Base-by-base conservation (phyloP, 148 eudicot genomes). In the Talinum fruticosum region DNA sequence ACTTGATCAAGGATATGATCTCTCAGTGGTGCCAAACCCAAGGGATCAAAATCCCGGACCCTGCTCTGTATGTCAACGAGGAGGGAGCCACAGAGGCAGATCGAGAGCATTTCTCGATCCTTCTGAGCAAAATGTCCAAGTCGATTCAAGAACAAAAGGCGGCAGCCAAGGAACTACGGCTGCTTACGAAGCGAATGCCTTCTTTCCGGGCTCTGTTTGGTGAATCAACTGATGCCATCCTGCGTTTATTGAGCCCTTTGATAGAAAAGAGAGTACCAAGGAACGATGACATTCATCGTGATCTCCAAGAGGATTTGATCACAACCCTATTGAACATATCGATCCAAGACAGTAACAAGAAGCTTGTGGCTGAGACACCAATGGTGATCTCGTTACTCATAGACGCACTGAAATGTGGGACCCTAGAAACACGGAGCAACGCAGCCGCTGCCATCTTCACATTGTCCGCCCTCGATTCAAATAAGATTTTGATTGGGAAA, bases 381-480 rank as follows among this genome's bases (percentile, higher is more conserved):
- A 80, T 73, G 83, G 99, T 89, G 72, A 82, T 96, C 76, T 81
- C 88, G 1, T 12, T 90, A 65, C 89, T 96, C 51, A 81, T 90
- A 19, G 89, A 96, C 47, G 90, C 97, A 21, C 72, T 96, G 10
- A 84, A 70, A 15, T 81, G 78, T 14, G 97, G 93, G 59, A 87
- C 97, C 23, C 84, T 90, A 6, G 90, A 86, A 71, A 90, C 97
- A 23, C 83, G 91, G 84, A 90, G 91, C 82, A 96, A 96, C 82
- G 92, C 97, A 75, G 99, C 99, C 44, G 99, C 99, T 8, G 82
- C 99, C 10, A 94, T 96, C 64, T 96, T 96, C 81, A 96, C 97
- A 14, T 82, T 96, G 57, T 93, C 97, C 0, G 99, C 99, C 14
- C 87, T 96, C 29, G 99, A 96, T 67, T 96, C 97, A 0, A 96